Base-by-base conservation (phyloP, 768 basidiomycete species). In the Russula sp. region DNA sequence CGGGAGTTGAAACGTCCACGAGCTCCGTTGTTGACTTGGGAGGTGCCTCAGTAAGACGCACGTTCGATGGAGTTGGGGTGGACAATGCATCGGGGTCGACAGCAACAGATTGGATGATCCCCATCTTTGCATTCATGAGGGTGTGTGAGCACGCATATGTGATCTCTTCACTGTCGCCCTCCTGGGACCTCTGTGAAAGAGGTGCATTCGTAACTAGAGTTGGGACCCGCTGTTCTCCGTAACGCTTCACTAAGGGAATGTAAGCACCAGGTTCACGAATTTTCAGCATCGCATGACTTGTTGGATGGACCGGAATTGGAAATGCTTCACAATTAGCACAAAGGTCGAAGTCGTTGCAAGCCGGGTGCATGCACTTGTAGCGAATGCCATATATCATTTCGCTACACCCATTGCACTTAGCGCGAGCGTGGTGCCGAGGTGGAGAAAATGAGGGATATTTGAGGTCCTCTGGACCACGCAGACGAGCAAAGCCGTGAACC, bases 291-390 rank as follows among this genome's bases (percentile, higher is more conserved):
- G 86, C 82, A 69, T 95, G 93, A 36, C 73, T 81, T 13, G 71
- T 60, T 0, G 90, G 88, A 70, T 95, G 92, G 13, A 88, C 76
- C 6, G 84, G 74, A 61, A 93, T 88, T 0, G 92, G 92, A 59
- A 83, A 78, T 6, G 90, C 85, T 73, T 93, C 92, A 73, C 93
- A 95, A 56, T 72, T 72, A 60, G 79, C 76, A 73, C 92, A 95
- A 18, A 94, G 78, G 68, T 95, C 93, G 66, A 84, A 93, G 71
- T 93, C 88, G 0, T 81, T 78, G 73, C 93, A 95, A 4, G 76
- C 74, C 14, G 83, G 78, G 69, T 92, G 84, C 82, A 90, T 85
- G 73, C 93, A 95, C 87, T 93, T 93, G 74, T 83, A 93, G 16
- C 91, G 84, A 56, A 78, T 70, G 3, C 88, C 89, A 25, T 64